Percentiles rank a stretch among this genome's conserved stretches.
Conservation (phyloP, 495 filamentous ascomycete species). For the Pseudotulostoma volvatum region DNA sequence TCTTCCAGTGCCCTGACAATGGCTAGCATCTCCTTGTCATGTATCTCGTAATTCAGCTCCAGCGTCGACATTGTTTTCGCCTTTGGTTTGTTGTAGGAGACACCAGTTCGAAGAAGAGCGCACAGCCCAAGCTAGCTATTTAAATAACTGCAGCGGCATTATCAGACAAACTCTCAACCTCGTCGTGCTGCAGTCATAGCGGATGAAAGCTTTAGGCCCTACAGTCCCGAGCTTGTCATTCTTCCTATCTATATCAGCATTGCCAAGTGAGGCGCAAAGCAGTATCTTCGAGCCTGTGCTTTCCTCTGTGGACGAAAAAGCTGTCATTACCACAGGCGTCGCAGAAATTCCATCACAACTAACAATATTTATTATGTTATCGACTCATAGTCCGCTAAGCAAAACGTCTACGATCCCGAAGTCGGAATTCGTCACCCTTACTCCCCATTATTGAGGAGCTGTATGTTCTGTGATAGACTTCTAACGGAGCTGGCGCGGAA, state of each 20-base stretch:
- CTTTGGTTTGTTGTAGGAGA: constrained; percentile 97
- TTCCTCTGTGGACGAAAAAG: constrained; percentile 77
- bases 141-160: constrained; percentile 71
- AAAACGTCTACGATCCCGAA: constrained; percentile 92
- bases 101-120: constrained; percentile 95
- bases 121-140: constrained; percentile 82
- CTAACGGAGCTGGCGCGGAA: constrained; percentile 83
- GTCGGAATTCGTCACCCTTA: constrained; percentile 93
- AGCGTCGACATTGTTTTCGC: no score
- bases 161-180: constrained; percentile 95
- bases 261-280: constrained; percentile 88
- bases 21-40: no score
- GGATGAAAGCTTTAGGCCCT: constrained; percentile 90
- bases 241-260: constrained; percentile 85
- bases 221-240: constrained; percentile 86
- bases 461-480: constrained; percentile 82
- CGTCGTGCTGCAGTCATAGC: constrained; percentile 93
- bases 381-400: constrained; percentile 95
- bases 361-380: constrained; percentile 96
- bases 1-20: no score
- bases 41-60: no score
- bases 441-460: constrained; percentile 89
- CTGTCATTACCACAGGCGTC: constrained; percentile 96
- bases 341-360: constrained; percentile 97
- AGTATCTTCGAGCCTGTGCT: constrained; percentile 87